These are phyloP conservation scores for Sambucus nigra DNA, from an alignment of 129 eudicot genomes.

Conservation along the genomic window DNA sequence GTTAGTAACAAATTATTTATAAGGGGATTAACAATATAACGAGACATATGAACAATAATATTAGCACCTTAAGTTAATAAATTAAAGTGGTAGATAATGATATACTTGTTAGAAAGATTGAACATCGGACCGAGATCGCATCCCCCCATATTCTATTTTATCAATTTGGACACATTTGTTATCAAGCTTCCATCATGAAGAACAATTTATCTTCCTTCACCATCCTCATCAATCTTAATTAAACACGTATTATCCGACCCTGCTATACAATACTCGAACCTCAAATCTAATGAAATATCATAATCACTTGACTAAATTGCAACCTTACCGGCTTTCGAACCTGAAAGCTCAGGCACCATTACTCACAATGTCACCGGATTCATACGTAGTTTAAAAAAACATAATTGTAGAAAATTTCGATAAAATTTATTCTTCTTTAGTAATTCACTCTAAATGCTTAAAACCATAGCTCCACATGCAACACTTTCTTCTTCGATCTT, in stretches of 20 bases:
- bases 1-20: too few species aligned
- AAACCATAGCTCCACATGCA: too few species aligned
- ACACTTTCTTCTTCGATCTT: too few species aligned
- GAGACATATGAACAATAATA: too few species aligned
- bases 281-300: conserved; percentile 70
- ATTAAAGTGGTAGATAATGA: too few species aligned
- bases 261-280: conserved; percentile 84
- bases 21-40: too few species aligned
- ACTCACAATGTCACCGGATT: conserved; percentile 21
- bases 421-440: too few species aligned
- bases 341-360: conserved; percentile 79
- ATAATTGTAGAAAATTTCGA: too few species aligned
- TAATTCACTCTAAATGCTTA: too few species aligned
- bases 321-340: conserved; percentile 70
- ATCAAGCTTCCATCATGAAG: conserved; percentile 75
- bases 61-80: too few species aligned
- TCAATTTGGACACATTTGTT: conserved; percentile 54
- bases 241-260: conserved; percentile 34
- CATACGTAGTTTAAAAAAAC: too few species aligned
- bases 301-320: conserved; percentile 88
- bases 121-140: conserved; percentile 90
- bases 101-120: conserved; percentile 89
- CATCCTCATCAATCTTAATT: conserved; percentile 71
- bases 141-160: conserved; percentile 91
- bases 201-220: conserved; percentile 67